Percentiles rank a stretch among this genome's conserved stretches.
Conservation (phyloP, 1,284 basidiomycete species). For the Vanrija sp. region DNA sequence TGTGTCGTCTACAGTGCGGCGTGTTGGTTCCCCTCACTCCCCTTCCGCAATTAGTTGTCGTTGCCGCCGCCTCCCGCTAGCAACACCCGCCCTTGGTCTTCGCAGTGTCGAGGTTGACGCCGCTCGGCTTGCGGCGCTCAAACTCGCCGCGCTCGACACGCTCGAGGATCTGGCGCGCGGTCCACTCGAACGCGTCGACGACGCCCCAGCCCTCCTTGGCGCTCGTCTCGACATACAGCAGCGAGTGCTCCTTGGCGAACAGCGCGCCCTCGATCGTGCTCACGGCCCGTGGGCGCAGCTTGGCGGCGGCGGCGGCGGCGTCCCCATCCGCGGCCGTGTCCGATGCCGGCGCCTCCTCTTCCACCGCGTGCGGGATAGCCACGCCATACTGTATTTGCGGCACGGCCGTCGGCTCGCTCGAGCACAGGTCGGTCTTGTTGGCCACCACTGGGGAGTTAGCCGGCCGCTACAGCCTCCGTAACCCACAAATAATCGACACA, state of each 20-base stretch:
- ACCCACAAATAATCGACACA: slow-evolving; percentile 41
- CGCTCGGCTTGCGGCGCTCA: slow-evolving; percentile 19
- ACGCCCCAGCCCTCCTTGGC: slow-evolving; percentile 47
- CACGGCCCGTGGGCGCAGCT: slow-evolving; percentile 27
- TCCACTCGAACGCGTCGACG: slow-evolving; percentile 43
- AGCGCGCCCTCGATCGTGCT: slow-evolving; percentile 31
- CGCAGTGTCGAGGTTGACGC: slow-evolving; percentile 4
- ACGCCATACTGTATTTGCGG: slow-evolving; percentile 33
- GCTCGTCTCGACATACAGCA: slow-evolving; percentile 44
- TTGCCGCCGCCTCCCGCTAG: neutral
- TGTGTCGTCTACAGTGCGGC: neutral
- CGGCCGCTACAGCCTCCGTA: too few species aligned
- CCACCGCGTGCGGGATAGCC: slow-evolving; percentile 16
- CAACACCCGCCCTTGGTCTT: slow-evolving; percentile 11
- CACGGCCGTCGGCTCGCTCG: slow-evolving; percentile 18
- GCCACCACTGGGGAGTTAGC: slow-evolving; percentile 31
- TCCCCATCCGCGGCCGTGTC: neutral
- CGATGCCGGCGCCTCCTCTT: neutral
- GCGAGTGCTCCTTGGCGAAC: slow-evolving; percentile 39
- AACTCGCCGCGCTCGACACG: slow-evolving; percentile 29
- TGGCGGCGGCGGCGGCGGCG: neutral
- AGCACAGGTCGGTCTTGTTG: slow-evolving; percentile 46
- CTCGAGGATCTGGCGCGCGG: slow-evolving; percentile 40
- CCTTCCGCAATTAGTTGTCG: too few species aligned
- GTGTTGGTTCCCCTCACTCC: too few species aligned